phyloP scores from a whole-genome alignment of 2,329 filamentous ascomycete genomes.

The Colletotrichum sp. region DNA sequence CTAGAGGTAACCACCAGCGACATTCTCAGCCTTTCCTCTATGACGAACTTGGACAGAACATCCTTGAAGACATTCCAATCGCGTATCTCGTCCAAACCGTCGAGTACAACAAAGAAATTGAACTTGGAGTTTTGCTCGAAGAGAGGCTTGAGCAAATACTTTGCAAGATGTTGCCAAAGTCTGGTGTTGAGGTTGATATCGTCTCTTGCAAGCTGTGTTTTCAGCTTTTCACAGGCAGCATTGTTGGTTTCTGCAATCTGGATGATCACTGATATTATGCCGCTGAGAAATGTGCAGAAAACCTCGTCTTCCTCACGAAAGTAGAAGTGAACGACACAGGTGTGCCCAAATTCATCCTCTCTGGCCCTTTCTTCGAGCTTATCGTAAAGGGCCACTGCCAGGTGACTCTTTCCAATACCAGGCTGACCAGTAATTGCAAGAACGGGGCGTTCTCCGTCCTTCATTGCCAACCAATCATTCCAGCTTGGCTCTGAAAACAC shows the following conservation, averaged over 20 bases:
- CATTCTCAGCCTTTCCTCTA: not conserved
- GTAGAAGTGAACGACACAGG: not conserved
- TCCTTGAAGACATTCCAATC: not conserved
- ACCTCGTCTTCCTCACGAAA: not conserved
- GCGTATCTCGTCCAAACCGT: not conserved
- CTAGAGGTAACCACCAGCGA: not conserved
- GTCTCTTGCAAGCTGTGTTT: not conserved
- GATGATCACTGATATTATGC: not conserved
- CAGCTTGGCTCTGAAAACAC: not conserved
- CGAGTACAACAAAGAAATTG: not conserved
- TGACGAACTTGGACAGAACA: not conserved
- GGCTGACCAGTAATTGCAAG: not conserved
- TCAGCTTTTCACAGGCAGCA: not conserved
- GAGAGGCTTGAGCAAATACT: not conserved
- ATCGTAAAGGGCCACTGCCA: not conserved
- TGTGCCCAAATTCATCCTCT: not conserved
- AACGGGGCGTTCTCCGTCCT: not conserved
- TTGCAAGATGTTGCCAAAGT: not conserved
- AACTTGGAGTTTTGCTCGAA: not conserved
- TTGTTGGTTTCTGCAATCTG: not conserved
- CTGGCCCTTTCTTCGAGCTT: not conserved
- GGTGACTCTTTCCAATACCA: not conserved
- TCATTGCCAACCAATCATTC: not conserved
- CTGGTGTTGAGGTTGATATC: not conserved
- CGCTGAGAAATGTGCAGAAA: not conserved